Percentiles rank a stretch among this genome's conserved stretches.
These are phyloP conservation scores for Saccharomycopsis sp. DNA, from an alignment of 805 yeast genomes.

Conservation along the genomic window DNA sequence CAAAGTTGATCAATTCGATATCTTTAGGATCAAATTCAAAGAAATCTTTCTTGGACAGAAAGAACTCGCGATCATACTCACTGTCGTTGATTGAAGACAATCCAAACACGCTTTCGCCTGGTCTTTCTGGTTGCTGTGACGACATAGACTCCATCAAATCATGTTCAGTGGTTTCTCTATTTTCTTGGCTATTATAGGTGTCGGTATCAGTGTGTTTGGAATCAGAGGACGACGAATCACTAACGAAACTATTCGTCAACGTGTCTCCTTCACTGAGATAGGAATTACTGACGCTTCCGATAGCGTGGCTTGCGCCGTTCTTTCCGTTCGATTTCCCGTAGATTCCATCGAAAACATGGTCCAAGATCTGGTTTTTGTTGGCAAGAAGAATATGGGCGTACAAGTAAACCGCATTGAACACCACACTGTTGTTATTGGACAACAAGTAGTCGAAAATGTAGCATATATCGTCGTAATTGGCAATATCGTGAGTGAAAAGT, in stretches of 20 bases:
- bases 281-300: constrained; percentile 3
- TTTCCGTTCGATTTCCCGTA: background rate
- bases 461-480: constrained; percentile 42
- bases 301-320: constrained; percentile 1
- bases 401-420: constrained; percentile 49
- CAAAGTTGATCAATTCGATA: constrained; percentile 16
- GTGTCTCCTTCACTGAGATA: constrained; percentile 17
- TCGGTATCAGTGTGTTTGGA: background rate
- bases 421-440: constrained; percentile 29
- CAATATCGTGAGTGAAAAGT: constrained; percentile 65
- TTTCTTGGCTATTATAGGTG: background rate
- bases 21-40: constrained; percentile 16
- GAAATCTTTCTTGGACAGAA: constrained; percentile 12
- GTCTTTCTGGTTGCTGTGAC: background rate
- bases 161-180: background rate
- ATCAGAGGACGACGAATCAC: background rate
- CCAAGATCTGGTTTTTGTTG: constrained; percentile 39
- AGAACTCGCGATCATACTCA: constrained; percentile 9
- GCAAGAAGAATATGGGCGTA: constrained; percentile 50
- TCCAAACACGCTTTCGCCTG: background rate
- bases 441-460: constrained; percentile 66
- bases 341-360: constrained; percentile 23
- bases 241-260: constrained; percentile 11
- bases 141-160: background rate
- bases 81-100: constrained; percentile 8